Evolutionary conservation across 75 land plant genomes (phyloP), one percentile per base, ranked within the genome.

Genomic region (Sequoia sempervirens): DNA sequence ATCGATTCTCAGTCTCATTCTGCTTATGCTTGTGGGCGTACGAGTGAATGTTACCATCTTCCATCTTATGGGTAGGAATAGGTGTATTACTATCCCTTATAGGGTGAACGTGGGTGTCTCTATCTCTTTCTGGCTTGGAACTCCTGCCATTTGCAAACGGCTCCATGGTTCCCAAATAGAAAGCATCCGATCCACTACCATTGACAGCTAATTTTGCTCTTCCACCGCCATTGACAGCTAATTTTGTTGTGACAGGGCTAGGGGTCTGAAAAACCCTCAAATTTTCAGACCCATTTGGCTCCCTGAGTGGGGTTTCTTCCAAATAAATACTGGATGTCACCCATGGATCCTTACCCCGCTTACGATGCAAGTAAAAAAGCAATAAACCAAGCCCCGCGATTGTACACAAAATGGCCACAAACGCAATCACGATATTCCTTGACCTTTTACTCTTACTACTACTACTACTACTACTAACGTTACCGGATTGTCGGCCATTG

Each of bases 151-250:
- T 75, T 75, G 47, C 46, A 41, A 45, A n/a, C 23, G 50, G 80
- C 52, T 78, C 80, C 45, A 78, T 43, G 28, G 80, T 78, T n/a
- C 80, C 80, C 80, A 78, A 45, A 12, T 78, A 78, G 11, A 78
- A 40, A n/a, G 45, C 80, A 40, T 78, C 80, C 14, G 80, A 78
- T 78, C 80, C 73, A 32, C 26, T 11, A 26, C 50, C 80, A 78
- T 78, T 78, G 50, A n/a, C 30, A 45, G 80, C 80, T 15, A 78
- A 26, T 40, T 78, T 78, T 3, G 73, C 13, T 11, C 52, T 78
- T 78, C 80, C 73, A 32, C 26, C n/a, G 41, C 50, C 80, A 78
- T 78, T 78, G 50, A n/a, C 30, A 45, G 80, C 80, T 15, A 78
- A 26, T 40, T 78, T 78, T 3, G 73, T 32, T 11, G 80, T 78